phyloP scores from a whole-genome alignment of 352 stramenopile genomes.

The Globisporangium solare region DNA sequence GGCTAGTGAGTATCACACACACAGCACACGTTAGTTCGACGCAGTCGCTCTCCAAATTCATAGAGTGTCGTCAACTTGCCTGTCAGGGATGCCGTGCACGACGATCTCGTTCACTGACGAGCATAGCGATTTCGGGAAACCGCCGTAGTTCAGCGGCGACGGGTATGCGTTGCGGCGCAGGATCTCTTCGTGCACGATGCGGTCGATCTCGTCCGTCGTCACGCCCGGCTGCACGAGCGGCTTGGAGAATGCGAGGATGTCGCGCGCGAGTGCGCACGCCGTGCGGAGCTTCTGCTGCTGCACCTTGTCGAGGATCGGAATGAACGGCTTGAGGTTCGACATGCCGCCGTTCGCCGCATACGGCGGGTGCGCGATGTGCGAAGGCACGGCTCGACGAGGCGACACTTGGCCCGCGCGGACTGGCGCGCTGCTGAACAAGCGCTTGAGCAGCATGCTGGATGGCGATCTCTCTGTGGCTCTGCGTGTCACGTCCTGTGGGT shows the following conservation, averaged over 20 bases:
- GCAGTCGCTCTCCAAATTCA: background rate
- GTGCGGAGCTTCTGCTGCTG: slow-evolving; percentile 64
- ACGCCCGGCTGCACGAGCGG: slow-evolving; percentile 74
- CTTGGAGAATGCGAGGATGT: slow-evolving; percentile 77
- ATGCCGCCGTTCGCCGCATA: slow-evolving; percentile 63
- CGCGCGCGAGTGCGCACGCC: slow-evolving; percentile 65
- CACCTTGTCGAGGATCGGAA: slow-evolving; percentile 65
- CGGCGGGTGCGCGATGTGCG: slow-evolving; percentile 47
- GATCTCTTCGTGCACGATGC: slow-evolving; percentile 89
- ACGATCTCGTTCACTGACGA: slow-evolving; percentile 96
- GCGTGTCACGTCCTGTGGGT: no score
- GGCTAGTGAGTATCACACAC: slow-evolving; percentile 20
- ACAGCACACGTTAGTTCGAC: background rate
- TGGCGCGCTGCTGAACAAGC: slow-evolving; percentile 30
- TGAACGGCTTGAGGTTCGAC: slow-evolving; percentile 66
- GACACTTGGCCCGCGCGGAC: slow-evolving; percentile 49
- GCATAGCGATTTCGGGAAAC: slow-evolving; percentile 95
- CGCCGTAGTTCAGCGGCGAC: slow-evolving; percentile 91
- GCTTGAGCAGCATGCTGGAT: slow-evolving; percentile 10
- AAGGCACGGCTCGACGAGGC: slow-evolving; percentile 41
- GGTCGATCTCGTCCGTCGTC: slow-evolving; percentile 94
- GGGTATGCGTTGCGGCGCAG: slow-evolving; percentile 81
- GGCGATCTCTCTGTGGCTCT: slow-evolving; percentile 8
- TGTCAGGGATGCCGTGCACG: slow-evolving; percentile 97
- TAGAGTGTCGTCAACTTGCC: slow-evolving; percentile 13